phyloP scores from a whole-genome alignment of 352 stramenopile species.

The Plasmopara halstedii region DNA sequence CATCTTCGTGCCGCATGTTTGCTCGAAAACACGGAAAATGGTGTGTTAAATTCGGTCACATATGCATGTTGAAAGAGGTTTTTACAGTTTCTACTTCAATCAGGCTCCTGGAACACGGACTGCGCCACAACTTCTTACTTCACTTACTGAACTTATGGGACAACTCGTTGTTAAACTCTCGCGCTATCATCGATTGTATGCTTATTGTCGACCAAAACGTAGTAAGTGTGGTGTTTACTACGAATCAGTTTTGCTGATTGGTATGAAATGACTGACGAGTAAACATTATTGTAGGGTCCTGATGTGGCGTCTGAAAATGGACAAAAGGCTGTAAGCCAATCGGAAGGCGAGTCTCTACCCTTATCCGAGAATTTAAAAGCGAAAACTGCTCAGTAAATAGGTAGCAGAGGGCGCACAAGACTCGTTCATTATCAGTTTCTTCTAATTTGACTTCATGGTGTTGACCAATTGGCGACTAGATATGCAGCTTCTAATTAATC shows the following conservation, averaged over 20 bases:
- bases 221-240: slow-evolving; percentile 16
- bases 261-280: background rate
- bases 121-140: slow-evolving; percentile 83
- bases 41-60: slow-evolving; percentile 25
- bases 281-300: slow-evolving; percentile 2
- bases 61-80: no score
- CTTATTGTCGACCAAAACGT: slow-evolving; percentile 70
- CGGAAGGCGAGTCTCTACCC: slow-evolving; percentile 4
- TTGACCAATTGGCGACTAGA: no score
- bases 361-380: no score
- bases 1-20: slow-evolving; percentile 78
- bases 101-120: slow-evolving; percentile 62
- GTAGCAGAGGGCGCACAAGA: background rate
- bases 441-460: background rate
- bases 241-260: background rate
- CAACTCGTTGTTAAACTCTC: slow-evolving; percentile 81
- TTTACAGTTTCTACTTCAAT: background rate
- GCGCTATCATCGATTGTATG: slow-evolving; percentile 84
- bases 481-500: no score
- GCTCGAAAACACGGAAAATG: slow-evolving; percentile 79
- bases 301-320: slow-evolving; percentile 6
- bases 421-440: background rate
- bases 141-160: slow-evolving; percentile 89
- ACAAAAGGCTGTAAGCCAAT: slow-evolving; percentile 4
- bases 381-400: no score